These are phyloP conservation scores for Monosporascus sp. DNA, from an alignment of 2,329 filamentous ascomycete genomes.

Conservation along the genomic window DNA sequence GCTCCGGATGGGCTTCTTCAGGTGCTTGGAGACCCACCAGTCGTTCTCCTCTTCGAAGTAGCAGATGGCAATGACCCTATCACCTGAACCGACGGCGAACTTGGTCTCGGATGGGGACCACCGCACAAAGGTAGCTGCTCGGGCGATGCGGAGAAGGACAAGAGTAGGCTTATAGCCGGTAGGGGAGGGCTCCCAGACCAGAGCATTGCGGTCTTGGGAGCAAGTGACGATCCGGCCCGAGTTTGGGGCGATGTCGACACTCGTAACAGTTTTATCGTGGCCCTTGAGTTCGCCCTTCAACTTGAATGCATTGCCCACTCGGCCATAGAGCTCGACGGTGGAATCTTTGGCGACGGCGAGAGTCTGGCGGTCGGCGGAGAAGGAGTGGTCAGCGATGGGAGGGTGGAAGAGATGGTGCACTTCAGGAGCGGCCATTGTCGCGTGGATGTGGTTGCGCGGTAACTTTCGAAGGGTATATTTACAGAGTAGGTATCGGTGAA, in stretches of 20 bases:
- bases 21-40: conserved; percentile 99
- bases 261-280: conserved; percentile 94
- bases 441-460: neutral
- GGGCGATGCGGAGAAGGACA: conserved; percentile 93
- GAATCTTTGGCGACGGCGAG: conserved; percentile 90
- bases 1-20: conserved; percentile 98
- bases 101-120: conserved; percentile 97
- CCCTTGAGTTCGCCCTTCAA: conserved; percentile 90
- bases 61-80: conserved; percentile 91
- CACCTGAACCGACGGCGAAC: conserved; percentile 94
- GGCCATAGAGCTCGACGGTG: conserved; percentile 80
- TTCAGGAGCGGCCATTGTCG: conserved; percentile 75
- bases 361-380: conserved; percentile 84
- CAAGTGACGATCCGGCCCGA: conserved; percentile 95
- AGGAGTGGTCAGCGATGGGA: conserved; percentile 95
- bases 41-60: conserved; percentile 99
- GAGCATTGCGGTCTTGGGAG: conserved; percentile 95
- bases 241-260: conserved; percentile 88
- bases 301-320: conserved; percentile 67
- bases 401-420: conserved; percentile 96
- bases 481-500: conserved; percentile 1
- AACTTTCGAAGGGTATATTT: too few relatives aligned
- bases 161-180: conserved; percentile 94
- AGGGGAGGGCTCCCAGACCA: conserved; percentile 95
- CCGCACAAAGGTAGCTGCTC: conserved; percentile 91